These are phyloP conservation scores for Rhazya stricta DNA, from an alignment of 257 asterid species.

Conservation along the genomic window DNA sequence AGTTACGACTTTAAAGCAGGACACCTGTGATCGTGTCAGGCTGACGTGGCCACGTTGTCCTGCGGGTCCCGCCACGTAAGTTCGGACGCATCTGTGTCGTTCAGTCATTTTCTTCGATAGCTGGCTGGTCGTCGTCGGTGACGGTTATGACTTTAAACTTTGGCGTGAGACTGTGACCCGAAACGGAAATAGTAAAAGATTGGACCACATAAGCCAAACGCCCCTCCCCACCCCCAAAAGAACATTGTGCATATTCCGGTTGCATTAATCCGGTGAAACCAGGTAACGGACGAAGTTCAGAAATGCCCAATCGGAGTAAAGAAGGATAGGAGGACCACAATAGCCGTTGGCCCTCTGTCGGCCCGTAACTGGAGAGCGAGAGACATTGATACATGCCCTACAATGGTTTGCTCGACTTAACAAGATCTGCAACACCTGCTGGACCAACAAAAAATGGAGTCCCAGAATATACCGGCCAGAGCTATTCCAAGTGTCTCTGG, in stretches of 20 bases:
- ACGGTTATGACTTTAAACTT: slow-evolving; percentile 1
- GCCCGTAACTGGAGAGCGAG: background rate
- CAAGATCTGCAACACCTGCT: background rate
- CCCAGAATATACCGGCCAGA: slow-evolving; percentile 3
- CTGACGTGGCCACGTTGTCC: slow-evolving; percentile 60
- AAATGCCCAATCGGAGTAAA: too few species aligned
- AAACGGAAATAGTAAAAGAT: background rate
- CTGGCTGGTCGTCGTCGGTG: slow-evolving; percentile 35
- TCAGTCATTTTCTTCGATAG: slow-evolving; percentile 41
- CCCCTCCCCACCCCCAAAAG: too few species aligned
- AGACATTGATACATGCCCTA: background rate
- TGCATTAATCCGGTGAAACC: too few species aligned
- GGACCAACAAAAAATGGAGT: background rate
- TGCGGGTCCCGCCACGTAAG: slow-evolving; percentile 26
- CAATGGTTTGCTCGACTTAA: background rate
- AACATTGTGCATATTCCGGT: too few species aligned
- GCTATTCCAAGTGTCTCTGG: slow-evolving; percentile 2
- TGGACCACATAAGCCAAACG: background rate
- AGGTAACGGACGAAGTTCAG: too few species aligned
- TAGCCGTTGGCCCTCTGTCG: background rate
- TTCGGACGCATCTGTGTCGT: slow-evolving; percentile 21
- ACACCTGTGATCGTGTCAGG: slow-evolving; percentile 41
- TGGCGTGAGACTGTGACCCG: background rate
- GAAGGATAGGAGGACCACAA: too few species aligned
- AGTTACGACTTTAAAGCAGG: slow-evolving; percentile 18